Evolutionary conservation across 2,329 filamentous ascomycete species (phyloP), one percentile per base, ranked within the genome.

Genomic region (Botrytis cinerea): DNA sequence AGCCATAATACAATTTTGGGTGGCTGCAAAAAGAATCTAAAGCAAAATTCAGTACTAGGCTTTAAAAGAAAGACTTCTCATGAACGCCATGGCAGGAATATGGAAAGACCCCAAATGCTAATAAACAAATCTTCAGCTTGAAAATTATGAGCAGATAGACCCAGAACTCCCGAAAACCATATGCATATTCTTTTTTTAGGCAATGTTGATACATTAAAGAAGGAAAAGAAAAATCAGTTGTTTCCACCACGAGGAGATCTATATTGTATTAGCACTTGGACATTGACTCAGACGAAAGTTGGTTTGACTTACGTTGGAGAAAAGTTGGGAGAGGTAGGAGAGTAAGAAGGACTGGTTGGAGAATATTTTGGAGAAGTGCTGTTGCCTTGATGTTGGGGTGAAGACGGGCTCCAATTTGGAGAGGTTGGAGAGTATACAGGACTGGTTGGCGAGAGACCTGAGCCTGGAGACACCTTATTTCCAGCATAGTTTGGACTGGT

Each of bases 311-410:
- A 78, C 77, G 77, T 78, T 43, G 78, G 78, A 59, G 78, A 80
- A 64, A 79, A 80, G 70, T 78, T 75, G 74, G 79, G 79, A 74
- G 77, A 79, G 54, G 76, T 77, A 46, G 77, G 78, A 68, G 78
- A 79, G 70, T 78, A 79, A 45, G 75, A 76, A 9, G 78, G 76
- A 16, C 77, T 76, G 32, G 78, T 79, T 43, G 78, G 78, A 46
- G 78, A 80, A 57, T 77, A 77, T 75, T 83, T 84, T 5, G 85
- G 85, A 63, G 85, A 85, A 28, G 79, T 79, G 35, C 73, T 76
- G 68, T 72, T 74, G 22, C 75, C 76, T 59, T 76, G 75, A 18
- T 79, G 77, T 60, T 76, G 75, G 54, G 80, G 79, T 70, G 78
- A 79, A 48, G 78, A 79, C 12, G 78, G 79, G 63, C 78, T 80